A percentile compares a stretch with the other conserved stretches of the same genome.
Conservation (phyloP, 352 stramenopile species). For the Aphanomyces euteiches region DNA sequence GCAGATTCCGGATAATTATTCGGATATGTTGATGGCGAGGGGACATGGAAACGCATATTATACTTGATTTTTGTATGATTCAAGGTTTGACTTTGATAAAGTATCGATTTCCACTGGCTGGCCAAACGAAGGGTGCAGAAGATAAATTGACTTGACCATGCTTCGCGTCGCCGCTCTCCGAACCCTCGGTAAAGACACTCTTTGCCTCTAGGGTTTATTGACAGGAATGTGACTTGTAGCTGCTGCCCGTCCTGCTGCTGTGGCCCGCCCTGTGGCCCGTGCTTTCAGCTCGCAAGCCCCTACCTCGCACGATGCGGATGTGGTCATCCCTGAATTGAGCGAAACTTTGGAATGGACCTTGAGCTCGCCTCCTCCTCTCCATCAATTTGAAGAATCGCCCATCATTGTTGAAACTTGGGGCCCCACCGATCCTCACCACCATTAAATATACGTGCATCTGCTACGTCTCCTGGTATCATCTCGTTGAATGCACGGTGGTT, state of each 20-base stretch:
- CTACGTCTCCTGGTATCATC: not conserved
- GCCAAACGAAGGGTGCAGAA: conserved; percentile 17
- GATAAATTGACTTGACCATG: conserved; percentile 23
- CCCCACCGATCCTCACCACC: conserved; percentile 71
- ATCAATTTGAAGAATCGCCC: conserved; percentile 86
- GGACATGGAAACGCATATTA: conserved; percentile 12
- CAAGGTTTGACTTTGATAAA: not conserved
- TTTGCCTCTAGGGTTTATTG: not conserved
- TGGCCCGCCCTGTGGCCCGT: conserved; percentile 15
- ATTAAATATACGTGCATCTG: conserved; percentile 36
- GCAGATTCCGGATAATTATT: not conserved
- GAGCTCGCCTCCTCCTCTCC: conserved; percentile 73
- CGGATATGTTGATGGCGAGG: not conserved
- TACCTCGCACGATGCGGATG: conserved; percentile 62
- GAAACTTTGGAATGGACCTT: conserved; percentile 85
- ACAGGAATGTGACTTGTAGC: conserved; percentile 13
- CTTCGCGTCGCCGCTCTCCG: conserved; percentile 25
- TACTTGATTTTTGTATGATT: conserved; percentile 4
- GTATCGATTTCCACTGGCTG: conserved; percentile 13
- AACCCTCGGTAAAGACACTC: conserved; percentile 14
- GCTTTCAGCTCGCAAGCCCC: conserved; percentile 40
- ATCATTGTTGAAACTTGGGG: conserved; percentile 87
- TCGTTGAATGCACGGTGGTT: not conserved
- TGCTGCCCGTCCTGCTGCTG: conserved; percentile 4
- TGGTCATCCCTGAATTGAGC: conserved; percentile 79